Base-by-base conservation (phyloP, 1,284 basidiomycete genomes). In the Kalmanozyma brasiliensis region DNA sequence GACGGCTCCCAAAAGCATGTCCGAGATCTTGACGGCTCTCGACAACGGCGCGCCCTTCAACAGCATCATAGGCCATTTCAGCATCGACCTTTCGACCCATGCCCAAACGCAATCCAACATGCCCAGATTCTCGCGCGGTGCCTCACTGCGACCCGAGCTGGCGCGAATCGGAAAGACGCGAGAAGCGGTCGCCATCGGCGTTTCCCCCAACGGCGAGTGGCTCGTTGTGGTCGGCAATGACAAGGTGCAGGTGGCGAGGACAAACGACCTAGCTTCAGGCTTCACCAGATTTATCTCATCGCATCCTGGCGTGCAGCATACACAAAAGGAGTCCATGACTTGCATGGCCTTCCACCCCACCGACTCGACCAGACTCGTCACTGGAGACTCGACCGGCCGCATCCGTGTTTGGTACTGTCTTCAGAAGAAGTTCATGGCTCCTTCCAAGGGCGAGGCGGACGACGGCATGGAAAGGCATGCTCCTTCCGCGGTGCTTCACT, bases 391-490 rank as follows among this genome's bases (percentile, higher is more conserved):
- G 24, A 88, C 88, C 61, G 95, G 95, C 71, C 87, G 89, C 71
- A 91, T 98, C 44, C 87, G 92, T 33, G 82, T 97, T 11, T 98
- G 94, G 94, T 94, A 96, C 82, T 95, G 92, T 80, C 86, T 96
- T 7, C 64, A 76, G 37, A 60, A 76, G 36, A 57, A 35, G 36
- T 64, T 63, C 34, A 61, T 68, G 58, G 48, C 55, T 19, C 53
- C 74, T 72, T 29, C 62, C 82, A 33, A 65, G 17, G 58, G 57
- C 10, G 61, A 62, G 14, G 49, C 36, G 23, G 70, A 57, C 29
- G 47, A 57, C 4, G 59, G 66, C 11, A 49, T 67, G 53, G 68
- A 63, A 37, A 59, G 56, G 38, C 52, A 74, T 35, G 65, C 90
- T 2, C 89, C 92, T 63, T 95, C 93, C 1, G 91, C 92, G 1